Evolutionary conservation across 1,284 basidiomycete species (phyloP).

Genomic region (Microbotryum scabiosae): DNA sequence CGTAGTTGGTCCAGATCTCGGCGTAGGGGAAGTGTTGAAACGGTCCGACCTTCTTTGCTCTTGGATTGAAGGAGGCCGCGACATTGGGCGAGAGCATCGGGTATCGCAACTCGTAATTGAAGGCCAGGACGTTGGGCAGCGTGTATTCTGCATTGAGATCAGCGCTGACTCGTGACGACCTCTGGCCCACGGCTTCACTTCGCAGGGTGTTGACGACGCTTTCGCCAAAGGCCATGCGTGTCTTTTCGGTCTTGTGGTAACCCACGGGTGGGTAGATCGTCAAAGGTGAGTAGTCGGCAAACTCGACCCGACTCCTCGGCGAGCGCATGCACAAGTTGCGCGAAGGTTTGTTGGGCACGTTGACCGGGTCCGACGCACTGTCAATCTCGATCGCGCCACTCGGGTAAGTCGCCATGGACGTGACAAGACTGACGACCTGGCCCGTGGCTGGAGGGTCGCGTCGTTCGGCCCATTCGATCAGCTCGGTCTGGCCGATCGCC

Average conservation of each 20-base stretch:
- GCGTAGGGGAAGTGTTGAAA: slow-evolving; percentile 36
- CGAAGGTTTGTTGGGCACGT: slow-evolving; percentile 29
- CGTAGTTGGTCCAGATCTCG: slow-evolving; percentile 31
- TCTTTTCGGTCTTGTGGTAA: slow-evolving; percentile 21
- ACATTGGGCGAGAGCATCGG: slow-evolving; percentile 28
- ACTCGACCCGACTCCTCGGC: slow-evolving; percentile 30
- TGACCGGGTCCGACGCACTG: slow-evolving; percentile 22
- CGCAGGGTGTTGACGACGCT: slow-evolving; percentile 29
- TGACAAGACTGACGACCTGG: slow-evolving; percentile 32
- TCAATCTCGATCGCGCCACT: slow-evolving; percentile 34
- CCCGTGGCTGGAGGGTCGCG: slow-evolving; percentile 30
- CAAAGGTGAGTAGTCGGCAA: slow-evolving; percentile 30
- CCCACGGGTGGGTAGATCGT: slow-evolving; percentile 32
- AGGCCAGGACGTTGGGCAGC: slow-evolving; percentile 33
- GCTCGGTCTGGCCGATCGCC: slow-evolving; percentile 32
- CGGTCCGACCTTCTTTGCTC: slow-evolving; percentile 1
- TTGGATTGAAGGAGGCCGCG: slow-evolving; percentile 11
- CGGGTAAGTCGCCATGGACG: slow-evolving; percentile 16
- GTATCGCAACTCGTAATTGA: slow-evolving; percentile 38
- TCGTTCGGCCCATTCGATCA: slow-evolving; percentile 29
- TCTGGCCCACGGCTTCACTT: slow-evolving; percentile 15
- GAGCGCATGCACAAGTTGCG: slow-evolving; percentile 34
- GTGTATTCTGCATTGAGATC: background rate
- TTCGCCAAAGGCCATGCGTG: slow-evolving; percentile 31
- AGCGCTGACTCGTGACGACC: slow-evolving; percentile 17